Base-by-base conservation (phyloP, 768 basidiomycete genomes). In the Kwoniella newhampshirensis region DNA sequence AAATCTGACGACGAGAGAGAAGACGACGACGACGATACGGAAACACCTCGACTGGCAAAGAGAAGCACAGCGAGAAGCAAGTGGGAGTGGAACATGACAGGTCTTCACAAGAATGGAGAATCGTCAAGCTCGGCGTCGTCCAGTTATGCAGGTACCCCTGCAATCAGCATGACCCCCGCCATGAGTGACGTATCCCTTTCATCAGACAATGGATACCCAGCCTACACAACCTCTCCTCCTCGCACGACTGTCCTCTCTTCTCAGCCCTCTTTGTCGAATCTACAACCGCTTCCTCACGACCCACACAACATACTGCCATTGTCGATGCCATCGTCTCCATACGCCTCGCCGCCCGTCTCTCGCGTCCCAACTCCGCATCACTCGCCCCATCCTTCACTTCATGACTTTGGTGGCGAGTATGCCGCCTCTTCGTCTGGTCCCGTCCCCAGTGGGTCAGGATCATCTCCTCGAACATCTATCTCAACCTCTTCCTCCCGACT, bases 301-400 rank as follows among this genome's bases (percentile, higher is more conserved):
- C 67, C 67, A 15, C 46, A 63, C 35, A 65, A 68, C 51, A 62
- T 68, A 36, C 36, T 69, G 11, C 67, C 67, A n/a, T 54, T 69
- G 23, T 65, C 67, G 1, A 32, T 60, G 4, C 61, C 64, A 4
- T 36, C 55, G 4, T 43, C 60, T 17, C 67, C 67, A 5, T 45
- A 51, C 41, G 59, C 43, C 15, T 61, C 67, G 2, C 67, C 64
- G 15, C 51, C 49, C 20, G 27, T 40, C 2, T 65, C 64, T 2
- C 39, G 54, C 18, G 39, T 30, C 7, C 36, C 61, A 4, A 62
- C 61, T 18, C 67, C 64, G 1, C 40, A 43, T 21, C 62, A 51
- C 20, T 56, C 64, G 4, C 57, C 67, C n/a, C 55, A 53, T 25
- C 50, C 58, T 17, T 60, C 63, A 20, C 27, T 57, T 12, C 39